A percentile compares a stretch with the other conserved stretches of the same genome.
phyloP scores from a whole-genome alignment of 1,284 basidiomycete species.

The Moesziomyces globuligerus region DNA sequence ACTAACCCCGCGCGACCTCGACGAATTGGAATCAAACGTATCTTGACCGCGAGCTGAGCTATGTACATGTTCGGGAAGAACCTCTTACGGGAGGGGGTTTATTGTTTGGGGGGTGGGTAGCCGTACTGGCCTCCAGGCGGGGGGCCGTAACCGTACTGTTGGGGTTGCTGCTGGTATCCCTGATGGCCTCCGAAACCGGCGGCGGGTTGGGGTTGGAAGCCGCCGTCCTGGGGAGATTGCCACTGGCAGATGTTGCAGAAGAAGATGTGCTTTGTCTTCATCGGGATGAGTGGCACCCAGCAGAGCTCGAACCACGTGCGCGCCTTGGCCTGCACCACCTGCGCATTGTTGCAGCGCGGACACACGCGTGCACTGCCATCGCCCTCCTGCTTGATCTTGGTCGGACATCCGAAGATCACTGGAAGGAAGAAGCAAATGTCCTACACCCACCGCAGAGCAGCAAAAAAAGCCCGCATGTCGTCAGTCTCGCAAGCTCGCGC shows the following conservation, averaged over 20 bases:
- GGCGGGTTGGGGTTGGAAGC: slow-evolving; percentile 56
- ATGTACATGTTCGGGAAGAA: neutral
- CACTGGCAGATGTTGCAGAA: slow-evolving; percentile 65
- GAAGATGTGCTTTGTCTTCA: slow-evolving; percentile 58
- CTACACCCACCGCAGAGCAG: slow-evolving; percentile 3
- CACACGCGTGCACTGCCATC: slow-evolving; percentile 60
- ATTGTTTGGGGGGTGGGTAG: slow-evolving; percentile 53
- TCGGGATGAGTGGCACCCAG: slow-evolving; percentile 63
- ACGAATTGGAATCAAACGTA: neutral
- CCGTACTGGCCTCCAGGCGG: slow-evolving; percentile 38
- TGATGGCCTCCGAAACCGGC: slow-evolving; percentile 44
- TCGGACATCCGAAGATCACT: slow-evolving; percentile 63
- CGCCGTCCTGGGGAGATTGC: slow-evolving; percentile 53
- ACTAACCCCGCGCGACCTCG: slow-evolving; percentile 13
- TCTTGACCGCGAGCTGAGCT: neutral
- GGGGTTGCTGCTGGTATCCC: slow-evolving; percentile 28
- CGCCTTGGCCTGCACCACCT: slow-evolving; percentile 61
- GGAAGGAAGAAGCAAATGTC: slow-evolving; percentile 63
- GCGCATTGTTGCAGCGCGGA: slow-evolving; percentile 64
- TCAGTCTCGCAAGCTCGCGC: too few relatives aligned
- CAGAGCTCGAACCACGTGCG: slow-evolving; percentile 65
- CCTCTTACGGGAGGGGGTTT: too few relatives aligned
- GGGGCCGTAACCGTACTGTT: slow-evolving; percentile 52
- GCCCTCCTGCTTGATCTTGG: slow-evolving; percentile 65
- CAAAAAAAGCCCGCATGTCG: too few relatives aligned